Evolutionary conservation across 805 yeast species (phyloP).

Genomic region (Tetrapisispora iriomotensis): DNA sequence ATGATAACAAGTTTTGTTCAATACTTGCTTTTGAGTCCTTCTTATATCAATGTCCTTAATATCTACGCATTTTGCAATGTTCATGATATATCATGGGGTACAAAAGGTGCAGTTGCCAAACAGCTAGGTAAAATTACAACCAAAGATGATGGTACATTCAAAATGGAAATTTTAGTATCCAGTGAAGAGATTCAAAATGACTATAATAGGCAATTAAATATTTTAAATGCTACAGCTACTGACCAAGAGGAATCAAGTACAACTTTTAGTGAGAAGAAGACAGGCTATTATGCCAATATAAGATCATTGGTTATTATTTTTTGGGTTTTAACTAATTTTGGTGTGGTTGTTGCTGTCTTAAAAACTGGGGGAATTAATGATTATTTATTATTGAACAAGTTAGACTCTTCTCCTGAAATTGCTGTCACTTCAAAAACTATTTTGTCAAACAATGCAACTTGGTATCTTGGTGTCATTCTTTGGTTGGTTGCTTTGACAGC

Average conservation of each 20-base stretch:
- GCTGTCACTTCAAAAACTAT: slow-evolving; percentile 11
- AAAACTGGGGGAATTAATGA: slow-evolving; percentile 71
- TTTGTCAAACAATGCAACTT: slow-evolving; percentile 38
- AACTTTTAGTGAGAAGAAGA: slow-evolving; percentile 45
- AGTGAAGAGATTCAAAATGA: slow-evolving; percentile 65
- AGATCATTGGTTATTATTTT: slow-evolving; percentile 80
- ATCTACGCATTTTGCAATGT: slow-evolving; percentile 94
- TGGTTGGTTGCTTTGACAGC: slow-evolving; percentile 95
- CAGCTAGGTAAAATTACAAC: slow-evolving; percentile 82
- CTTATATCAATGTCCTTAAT: slow-evolving; percentile 82
- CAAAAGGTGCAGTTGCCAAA: slow-evolving; percentile 69
- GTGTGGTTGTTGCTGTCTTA: slow-evolving; percentile 71
- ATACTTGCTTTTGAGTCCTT: slow-evolving; percentile 74
- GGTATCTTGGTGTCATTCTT: slow-evolving; percentile 72
- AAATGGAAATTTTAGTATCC: slow-evolving; percentile 67
- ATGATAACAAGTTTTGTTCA: slow-evolving; percentile 83
- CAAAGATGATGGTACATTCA: slow-evolving; percentile 52
- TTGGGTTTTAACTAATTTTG: slow-evolving; percentile 84
- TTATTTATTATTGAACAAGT: slow-evolving; percentile 18
- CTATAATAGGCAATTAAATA: slow-evolving; percentile 55
- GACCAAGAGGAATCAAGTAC: slow-evolving; percentile 28
- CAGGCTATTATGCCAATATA: slow-evolving; percentile 80
- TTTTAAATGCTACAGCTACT: slow-evolving; percentile 37
- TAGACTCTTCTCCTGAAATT: slow-evolving; percentile 6
- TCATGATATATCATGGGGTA: slow-evolving; percentile 97